Conservation (phyloP, 176 grass and related monocot species). For the Tuctoria greenei region DNA sequence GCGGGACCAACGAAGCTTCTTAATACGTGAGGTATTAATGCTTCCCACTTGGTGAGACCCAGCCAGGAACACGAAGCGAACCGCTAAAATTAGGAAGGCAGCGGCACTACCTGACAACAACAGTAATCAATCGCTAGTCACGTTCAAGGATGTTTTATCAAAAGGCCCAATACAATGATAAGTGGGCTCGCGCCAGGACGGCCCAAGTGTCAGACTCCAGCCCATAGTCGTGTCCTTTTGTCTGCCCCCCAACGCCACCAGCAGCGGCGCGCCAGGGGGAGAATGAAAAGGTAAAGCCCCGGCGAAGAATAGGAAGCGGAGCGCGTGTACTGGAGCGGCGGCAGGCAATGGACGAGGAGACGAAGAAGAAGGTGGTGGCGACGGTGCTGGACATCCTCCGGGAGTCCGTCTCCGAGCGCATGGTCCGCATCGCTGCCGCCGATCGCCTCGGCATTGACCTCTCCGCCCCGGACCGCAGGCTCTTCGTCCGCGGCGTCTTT, state of each 20-base stretch:
- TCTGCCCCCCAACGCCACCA: background rate
- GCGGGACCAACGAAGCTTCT: background rate
- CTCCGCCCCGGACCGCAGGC: constrained; percentile 56
- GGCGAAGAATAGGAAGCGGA: background rate
- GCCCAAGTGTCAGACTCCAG: background rate
- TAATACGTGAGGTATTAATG: background rate
- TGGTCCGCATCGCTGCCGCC: constrained; percentile 57
- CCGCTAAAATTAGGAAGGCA: too few species aligned
- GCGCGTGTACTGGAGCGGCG: background rate
- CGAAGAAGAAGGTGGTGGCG: constrained; percentile 62
- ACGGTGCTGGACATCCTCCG: constrained; percentile 73
- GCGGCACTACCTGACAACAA: too few species aligned
- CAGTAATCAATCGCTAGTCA: background rate
- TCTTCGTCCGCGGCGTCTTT: constrained; percentile 60
- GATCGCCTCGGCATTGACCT: constrained; percentile 73
- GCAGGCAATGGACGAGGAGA: constrained; percentile 51
- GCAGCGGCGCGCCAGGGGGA: background rate
- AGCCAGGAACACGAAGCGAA: background rate
- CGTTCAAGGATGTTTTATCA: background rate
- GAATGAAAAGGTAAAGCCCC: background rate
- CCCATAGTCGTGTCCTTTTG: background rate
- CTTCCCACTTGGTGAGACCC: too few species aligned
- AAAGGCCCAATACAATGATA: background rate
- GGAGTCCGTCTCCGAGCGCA: constrained; percentile 51
- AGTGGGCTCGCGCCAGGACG: background rate